Conservation (phyloP, 352 stramenopile species). For the Globisporangium cystogenes region DNA sequence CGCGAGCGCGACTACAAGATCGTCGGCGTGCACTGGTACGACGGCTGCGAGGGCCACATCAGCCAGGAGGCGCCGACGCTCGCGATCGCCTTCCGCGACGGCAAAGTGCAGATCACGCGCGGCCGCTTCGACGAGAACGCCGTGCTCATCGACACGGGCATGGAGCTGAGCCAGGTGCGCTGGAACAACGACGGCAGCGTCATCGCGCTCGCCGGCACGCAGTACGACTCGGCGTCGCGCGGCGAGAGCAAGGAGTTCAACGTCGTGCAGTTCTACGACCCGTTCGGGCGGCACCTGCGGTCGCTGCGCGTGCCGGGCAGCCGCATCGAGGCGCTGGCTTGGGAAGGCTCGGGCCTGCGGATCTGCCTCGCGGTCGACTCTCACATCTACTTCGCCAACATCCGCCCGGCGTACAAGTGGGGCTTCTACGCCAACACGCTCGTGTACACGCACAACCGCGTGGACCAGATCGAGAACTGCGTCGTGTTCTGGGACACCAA, state of each 20-base stretch:
- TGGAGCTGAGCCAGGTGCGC: conserved; percentile 73
- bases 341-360: conserved; percentile 88
- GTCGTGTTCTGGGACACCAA: conserved; percentile 92
- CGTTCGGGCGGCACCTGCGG: conserved; percentile 80
- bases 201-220: conserved; percentile 78
- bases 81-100: conserved; percentile 89
- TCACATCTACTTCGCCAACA: conserved; percentile 96
- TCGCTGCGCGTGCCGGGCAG: conserved; percentile 86
- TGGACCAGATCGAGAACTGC: conserved; percentile 84
- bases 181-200: conserved; percentile 93
- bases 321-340: conserved; percentile 85
- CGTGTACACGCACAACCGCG: conserved; percentile 88
- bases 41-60: conserved; percentile 85
- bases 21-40: conserved; percentile 81
- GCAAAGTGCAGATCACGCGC: conserved; percentile 89
- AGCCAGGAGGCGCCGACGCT: conserved; percentile 86
- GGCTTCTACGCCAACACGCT: conserved; percentile 87
- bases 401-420: conserved; percentile 91
- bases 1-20: conserved; percentile 68
- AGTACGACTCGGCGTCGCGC: conserved; percentile 27
- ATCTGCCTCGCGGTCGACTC: conserved; percentile 93
- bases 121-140: conserved; percentile 82
- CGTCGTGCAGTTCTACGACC: conserved; percentile 91
- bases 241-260: conserved; percentile 61
- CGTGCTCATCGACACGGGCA: conserved; percentile 89